A percentile compares a stretch with the other conserved stretches of the same genome.
Conservation (phyloP, 163 green algal genomes). For the Scenedesmus sp. region DNA sequence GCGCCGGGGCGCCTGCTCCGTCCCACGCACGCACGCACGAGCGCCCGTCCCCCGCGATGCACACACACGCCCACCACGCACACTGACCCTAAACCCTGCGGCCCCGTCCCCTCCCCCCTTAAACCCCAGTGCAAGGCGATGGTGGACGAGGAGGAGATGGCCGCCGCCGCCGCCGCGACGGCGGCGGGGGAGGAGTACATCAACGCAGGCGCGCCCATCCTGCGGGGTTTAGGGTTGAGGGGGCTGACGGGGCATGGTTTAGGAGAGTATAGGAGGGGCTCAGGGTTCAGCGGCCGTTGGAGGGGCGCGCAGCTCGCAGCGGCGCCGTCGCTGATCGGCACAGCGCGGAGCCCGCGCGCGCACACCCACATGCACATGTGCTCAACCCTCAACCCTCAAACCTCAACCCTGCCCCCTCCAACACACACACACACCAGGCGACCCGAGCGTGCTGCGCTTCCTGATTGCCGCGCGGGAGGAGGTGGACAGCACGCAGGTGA, state of each 20-base stretch:
- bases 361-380: too few species aligned
- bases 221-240: neutral
- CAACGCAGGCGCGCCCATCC: slow-evolving; percentile 71
- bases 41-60: neutral
- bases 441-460: slow-evolving; percentile 96
- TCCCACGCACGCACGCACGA: neutral
- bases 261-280: neutral
- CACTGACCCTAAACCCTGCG: too few species aligned
- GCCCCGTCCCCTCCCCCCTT: too few species aligned
- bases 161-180: slow-evolving; percentile 41
- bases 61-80: too few species aligned
- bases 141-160: slow-evolving; percentile 92
- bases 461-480: slow-evolving; percentile 75
- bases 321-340: too few species aligned
- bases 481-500: slow-evolving; percentile 57
- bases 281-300: neutral
- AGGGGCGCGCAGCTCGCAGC: too few species aligned
- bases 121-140: slow-evolving; percentile 81
- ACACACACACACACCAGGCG: too few species aligned
- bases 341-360: too few species aligned
- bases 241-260: neutral
- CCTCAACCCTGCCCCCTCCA: neutral
- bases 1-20: neutral
- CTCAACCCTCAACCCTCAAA: too few species aligned
- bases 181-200: slow-evolving; percentile 84